Evolutionary conservation across 2,329 filamentous ascomycete genomes (phyloP).

Genomic region (Scedosporium aurantiacum): DNA sequence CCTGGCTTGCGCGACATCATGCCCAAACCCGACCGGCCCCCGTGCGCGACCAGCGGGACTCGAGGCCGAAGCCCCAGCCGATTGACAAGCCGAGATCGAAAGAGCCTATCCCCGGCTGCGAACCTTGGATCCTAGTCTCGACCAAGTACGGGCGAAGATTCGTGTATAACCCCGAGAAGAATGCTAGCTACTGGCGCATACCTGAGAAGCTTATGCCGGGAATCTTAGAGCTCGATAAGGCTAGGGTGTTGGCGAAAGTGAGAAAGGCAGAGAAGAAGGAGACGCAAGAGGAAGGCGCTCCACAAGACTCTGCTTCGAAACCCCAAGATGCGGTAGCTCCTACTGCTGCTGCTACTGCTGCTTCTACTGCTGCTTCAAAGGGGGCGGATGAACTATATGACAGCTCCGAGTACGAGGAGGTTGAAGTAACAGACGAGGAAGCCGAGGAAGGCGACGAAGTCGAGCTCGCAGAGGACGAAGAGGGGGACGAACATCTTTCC

Average conservation of each 20-base stretch:
- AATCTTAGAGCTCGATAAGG: constrained; percentile 62
- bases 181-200: constrained; percentile 90
- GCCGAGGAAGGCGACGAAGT: constrained; percentile 24
- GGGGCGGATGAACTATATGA: constrained; percentile 30
- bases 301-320: background rate
- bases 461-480: constrained; percentile 21
- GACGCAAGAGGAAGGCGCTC: background rate
- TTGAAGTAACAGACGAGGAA: constrained; percentile 47
- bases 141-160: constrained; percentile 86
- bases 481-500: constrained; percentile 31
- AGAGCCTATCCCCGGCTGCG: constrained; percentile 65
- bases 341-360: background rate
- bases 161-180: constrained; percentile 76
- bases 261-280: constrained; percentile 12
- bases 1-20: constrained; percentile 45
- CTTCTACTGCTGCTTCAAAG: background rate
- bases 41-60: constrained; percentile 25
- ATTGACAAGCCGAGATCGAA: constrained; percentile 73
- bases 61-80: constrained; percentile 53
- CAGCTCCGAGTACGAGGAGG: constrained; percentile 66
- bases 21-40: constrained; percentile 23
- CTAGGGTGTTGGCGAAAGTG: constrained; percentile 52
- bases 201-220: constrained; percentile 76
- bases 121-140: constrained; percentile 85
- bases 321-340: background rate